Base-by-base conservation (phyloP, 345 rosid genomes). In the Arabidopsis arenosa region DNA sequence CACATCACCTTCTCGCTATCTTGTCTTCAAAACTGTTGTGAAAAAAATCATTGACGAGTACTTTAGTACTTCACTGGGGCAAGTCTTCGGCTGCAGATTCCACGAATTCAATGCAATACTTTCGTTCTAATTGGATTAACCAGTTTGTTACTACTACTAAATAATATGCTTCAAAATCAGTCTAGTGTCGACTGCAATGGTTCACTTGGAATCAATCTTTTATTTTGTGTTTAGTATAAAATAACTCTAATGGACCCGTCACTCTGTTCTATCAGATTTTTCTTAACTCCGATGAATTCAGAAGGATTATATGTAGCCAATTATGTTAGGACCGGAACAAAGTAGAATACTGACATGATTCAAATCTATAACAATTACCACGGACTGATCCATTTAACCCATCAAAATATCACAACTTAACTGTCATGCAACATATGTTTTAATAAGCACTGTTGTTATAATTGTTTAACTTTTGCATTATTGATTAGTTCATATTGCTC, bases 1-100 rank as follows among this genome's bases (percentile, higher is more conserved):
- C 4, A 70, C 58, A 35, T 35, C 63, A 68, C 23, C 66, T 13
- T 68, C 68, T 30, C 55, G 37, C 68, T 41, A 28, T 44, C 61
- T 14, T 51, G 41, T 47, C 69, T 49, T 63, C 30, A 6, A 54
- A 21, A 12, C 48, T 35, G 45, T 60, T 68, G 68, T 23, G 1
- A 2, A 23, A 23, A 23, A 5, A 52, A 74, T 35, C 65, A 63
- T 53, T 14, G 11, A 40, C 62, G 7, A 53, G 26, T 30, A 17
- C 69, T 15, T 62, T 33, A 23, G 66, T 49, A 23, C 30, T 72
- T 61, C 59, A 26, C n/a, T 23, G 23, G 26, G 18, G 48, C 37
- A 35, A 21, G 33, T 21, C 17, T 9, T 32, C 21, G 13, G 66
- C 17, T 48, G 26, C 58, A 36, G 5, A 9, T 40, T 30, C 51